Conservation (phyloP, 2,329 filamentous ascomycete genomes). For the Ceratocystis albifundus region DNA sequence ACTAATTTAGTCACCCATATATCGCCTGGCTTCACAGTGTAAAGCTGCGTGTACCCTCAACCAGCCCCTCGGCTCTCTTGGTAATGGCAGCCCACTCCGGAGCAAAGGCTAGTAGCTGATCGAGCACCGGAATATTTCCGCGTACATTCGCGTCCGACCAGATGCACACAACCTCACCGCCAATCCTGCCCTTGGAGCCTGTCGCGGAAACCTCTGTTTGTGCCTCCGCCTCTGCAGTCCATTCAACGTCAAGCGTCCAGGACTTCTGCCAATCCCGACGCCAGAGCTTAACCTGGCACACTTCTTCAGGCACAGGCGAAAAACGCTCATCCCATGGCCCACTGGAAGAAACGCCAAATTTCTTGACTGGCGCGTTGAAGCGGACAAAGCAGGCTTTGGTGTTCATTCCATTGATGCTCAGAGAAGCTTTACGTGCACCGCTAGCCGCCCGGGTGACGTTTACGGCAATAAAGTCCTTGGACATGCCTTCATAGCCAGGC, state of each 20-base stretch:
- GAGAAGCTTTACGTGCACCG: slow-evolving; percentile 39
- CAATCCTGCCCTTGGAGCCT: slow-evolving; percentile 29
- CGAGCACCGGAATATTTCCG: slow-evolving; percentile 67
- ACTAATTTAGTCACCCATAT: background rate
- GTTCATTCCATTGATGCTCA: slow-evolving; percentile 59
- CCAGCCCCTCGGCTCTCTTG: slow-evolving; percentile 65
- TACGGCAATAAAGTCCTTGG: slow-evolving; percentile 40
- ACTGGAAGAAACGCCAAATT: slow-evolving; percentile 52
- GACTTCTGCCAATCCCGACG: slow-evolving; percentile 64
- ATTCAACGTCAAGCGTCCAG: slow-evolving; percentile 66
- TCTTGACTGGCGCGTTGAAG: slow-evolving; percentile 56
- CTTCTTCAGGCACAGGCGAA: slow-evolving; percentile 49
- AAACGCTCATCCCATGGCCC: slow-evolving; percentile 52
- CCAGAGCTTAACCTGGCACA: slow-evolving; percentile 65
- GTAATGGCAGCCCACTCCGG: slow-evolving; percentile 70
- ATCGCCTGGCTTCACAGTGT: slow-evolving; percentile 33
- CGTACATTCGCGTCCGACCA: slow-evolving; percentile 76
- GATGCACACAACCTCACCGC: slow-evolving; percentile 62
- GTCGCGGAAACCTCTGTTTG: background rate
- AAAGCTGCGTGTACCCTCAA: slow-evolving; percentile 67
- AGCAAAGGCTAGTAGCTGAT: slow-evolving; percentile 64
- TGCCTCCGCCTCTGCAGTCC: slow-evolving; percentile 34
- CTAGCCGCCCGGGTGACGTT: slow-evolving; percentile 39
- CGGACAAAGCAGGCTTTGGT: slow-evolving; percentile 67
- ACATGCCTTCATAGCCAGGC: slow-evolving; percentile 36